Base-by-base conservation (phyloP, 2,329 filamentous ascomycete species). In the Clarireedia monteithiana region DNA sequence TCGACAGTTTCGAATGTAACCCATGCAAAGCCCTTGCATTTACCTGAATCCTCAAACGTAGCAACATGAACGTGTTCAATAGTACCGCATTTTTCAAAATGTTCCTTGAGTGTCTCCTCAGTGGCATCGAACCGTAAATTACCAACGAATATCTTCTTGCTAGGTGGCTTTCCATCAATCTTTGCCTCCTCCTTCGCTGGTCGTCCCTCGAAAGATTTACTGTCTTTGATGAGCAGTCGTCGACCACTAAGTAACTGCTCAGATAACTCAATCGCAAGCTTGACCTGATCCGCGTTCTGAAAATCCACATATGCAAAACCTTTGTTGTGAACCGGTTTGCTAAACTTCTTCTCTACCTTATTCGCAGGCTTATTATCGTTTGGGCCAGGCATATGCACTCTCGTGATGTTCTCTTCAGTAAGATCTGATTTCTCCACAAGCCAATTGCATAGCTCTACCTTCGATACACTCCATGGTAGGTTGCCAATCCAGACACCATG, bases 301-400 rank as follows among this genome's bases (percentile, higher is more conserved):
- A 99, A 96, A 70, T 99, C 95, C 61, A 99, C 84, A 68, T 99
- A 99, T 54, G 94, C 94, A 69, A 96, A 99, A 15, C 94, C 95
- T 72, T 88, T 92, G 75, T 97, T 99, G 49, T 67, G 62, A 15
- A 64, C 59, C 5, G 56, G 60, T 53, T 68, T 68, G 6, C 57
- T 63, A 52, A 63, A 63, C 34, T 65, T 68, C 55, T 61, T 63
- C 44, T 66, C 59, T 14, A 68, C 67, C 30, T 67, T 60, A 50
- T 68, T 68, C n/a, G 66, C 63, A 12, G 66, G 55, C 50, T 67
- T 69, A 10, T 60, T 61, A 48, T 69, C 67, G 65, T 85, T 76
- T 23, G 79, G 72, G 64, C 78, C 81, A 36, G 71, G 72, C 62
- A 74, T 76, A 62, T 74, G 73, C 12, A 97, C 76, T 58, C 94